Base-by-base conservation (phyloP, 768 basidiomycete genomes). In the Rhizopogon vesiculosus region DNA sequence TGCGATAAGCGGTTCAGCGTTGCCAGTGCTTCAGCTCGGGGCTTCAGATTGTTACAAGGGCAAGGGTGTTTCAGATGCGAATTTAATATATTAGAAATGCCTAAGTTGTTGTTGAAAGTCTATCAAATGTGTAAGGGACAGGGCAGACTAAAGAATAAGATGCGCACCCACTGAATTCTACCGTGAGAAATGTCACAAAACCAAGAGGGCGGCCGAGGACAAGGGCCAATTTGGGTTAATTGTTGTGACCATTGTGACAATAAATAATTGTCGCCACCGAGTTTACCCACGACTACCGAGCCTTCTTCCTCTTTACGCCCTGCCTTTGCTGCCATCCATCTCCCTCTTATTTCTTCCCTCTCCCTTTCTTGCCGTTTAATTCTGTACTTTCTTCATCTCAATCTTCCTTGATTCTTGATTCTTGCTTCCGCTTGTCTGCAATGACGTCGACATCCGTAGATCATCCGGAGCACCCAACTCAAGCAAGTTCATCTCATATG, bases 401-500 rank as follows among this genome's bases (percentile, higher is more conserved):
- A 61, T 59, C 3, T n/a, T 44, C 49, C n/a, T 56, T 48, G 31
- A 53, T 16, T 43, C n/a, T 56, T 48, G 31, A 51, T 16, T 43
- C 41, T 51, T 44, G 22, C 57, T 56, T 59, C 55, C 62, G 54
- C 65, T 65, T 63, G 57, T 60, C 58, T 56, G 64, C 63, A 41
- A 77, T 75, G 77, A 62, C 69, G 42, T 62, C 75, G 77, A 62
- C 69, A 43, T 62, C 75, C 5, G 62, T 76, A 55, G 80, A 81
- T 60, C 71, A 69, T 48, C 52, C 72, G 51, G 66, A 65, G 53
- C 64, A 65, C 69, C 74, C 80, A 33, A 35, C 48, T 31, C 80
- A 80, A 63, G 77, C 83, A 42, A 83, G 82, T 61, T 84, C 89
- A 42, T 92, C 91, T 28, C 94, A 96, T 72, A 91, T 96, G 91